Evolutionary conservation across 2,329 filamentous ascomycete genomes (phyloP), one percentile per base, ranked within the genome.

Genomic region (Lachnellula arida): DNA sequence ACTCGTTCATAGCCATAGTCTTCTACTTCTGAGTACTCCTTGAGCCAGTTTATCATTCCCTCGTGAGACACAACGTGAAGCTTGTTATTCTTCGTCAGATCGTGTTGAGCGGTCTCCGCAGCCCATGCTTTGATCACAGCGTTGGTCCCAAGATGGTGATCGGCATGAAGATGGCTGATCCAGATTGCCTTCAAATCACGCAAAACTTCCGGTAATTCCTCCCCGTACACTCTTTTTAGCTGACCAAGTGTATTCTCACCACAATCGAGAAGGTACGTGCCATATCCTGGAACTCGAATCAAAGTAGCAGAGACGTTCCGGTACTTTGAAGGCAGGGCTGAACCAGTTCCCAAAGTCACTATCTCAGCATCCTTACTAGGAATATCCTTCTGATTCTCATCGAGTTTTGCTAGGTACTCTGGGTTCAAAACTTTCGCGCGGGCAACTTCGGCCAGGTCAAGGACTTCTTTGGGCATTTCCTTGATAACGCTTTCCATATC

Each of bases 121-220:
- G 89, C 84, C 89, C 91, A 96, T 5, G 88, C 89, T 66, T 82
- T 86, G 67, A 97, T 83, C n/a, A 97, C 76, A 5, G 85, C 82
- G n/a, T 83, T 79, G 1, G 85, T 89, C 28, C 94, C 94, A 19
- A 99, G 81, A 68, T 97, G 94, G 73, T 99, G 94, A 73, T 99
- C 94, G 4, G 94, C 94, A 72, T 99, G 94, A 60, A 96, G 77
- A 74, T 99, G 94, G 71, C 90, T 96, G 73, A 99, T 94, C 84
- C 91, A 96, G 60, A 99, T 86, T 63, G 85, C 82, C 53, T 86
- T 87, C 44, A 99, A 77, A 60, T 95, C 85, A 57, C 77, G 80
- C n/a, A 99, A 76, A 12, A 96, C 78, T n/a, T 85, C 78, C 28
- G 76, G 76, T 3, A 93, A 75, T 61, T 89, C 81, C 4, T 84